Percentiles rank a stretch among this genome's conserved stretches.
These are phyloP conservation scores for Tolypocladium album DNA, from an alignment of 2,329 filamentous ascomycete genomes.

Conservation along the genomic window DNA sequence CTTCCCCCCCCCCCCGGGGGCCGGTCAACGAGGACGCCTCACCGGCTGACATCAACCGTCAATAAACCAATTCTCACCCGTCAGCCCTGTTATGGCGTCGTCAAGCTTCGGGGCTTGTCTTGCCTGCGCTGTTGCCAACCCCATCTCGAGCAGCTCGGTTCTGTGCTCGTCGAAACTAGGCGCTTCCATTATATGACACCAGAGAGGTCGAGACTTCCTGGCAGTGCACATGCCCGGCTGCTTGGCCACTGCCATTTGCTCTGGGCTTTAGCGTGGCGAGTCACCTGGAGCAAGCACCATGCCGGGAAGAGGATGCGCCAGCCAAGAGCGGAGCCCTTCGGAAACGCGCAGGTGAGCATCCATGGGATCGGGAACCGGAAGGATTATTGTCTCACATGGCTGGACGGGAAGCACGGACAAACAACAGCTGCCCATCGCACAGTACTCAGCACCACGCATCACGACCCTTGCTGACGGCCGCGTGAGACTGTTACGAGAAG, in stretches of 20 bases:
- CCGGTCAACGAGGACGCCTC: not conserved
- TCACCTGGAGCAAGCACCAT: not conserved
- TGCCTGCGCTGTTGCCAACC: not conserved
- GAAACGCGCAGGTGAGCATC: not conserved
- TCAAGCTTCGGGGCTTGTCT: not conserved
- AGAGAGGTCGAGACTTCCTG: not conserved
- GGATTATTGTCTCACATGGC: not conserved
- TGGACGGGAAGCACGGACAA: not conserved
- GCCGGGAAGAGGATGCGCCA: not conserved
- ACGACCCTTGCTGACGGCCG: not conserved
- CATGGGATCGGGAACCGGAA: not conserved
- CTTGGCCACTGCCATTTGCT: not conserved
- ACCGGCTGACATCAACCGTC: not conserved
- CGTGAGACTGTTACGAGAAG: not conserved
- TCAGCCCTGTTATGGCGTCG: not conserved
- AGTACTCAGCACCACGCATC: too few relatives aligned
- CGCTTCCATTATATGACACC: too few relatives aligned
- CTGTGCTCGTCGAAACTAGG: not conserved
- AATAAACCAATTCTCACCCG: not conserved
- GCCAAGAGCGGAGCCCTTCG: not conserved
- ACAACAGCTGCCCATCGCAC: not conserved
- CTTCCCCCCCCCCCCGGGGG: not conserved
- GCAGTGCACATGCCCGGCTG: not conserved
- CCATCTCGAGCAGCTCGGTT: not conserved
- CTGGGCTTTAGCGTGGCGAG: not conserved